Evolutionary conservation across 2,329 filamentous ascomycete species (phyloP).

Genomic region (Atkinsonella texensis): DNA sequence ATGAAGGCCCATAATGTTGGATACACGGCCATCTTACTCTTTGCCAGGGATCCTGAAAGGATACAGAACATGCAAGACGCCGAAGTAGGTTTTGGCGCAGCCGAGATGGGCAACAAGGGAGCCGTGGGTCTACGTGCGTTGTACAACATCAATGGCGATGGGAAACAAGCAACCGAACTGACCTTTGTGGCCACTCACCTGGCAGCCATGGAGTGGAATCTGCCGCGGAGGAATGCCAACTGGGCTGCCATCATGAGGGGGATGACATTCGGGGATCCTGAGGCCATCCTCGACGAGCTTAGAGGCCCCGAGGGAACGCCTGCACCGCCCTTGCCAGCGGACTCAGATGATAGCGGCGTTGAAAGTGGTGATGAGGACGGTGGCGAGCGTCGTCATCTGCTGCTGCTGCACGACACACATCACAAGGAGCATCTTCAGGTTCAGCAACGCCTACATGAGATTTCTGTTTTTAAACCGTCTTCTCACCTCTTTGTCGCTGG

Average conservation of each 20-base stretch:
- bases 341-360: constrained; percentile 7
- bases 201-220: constrained; percentile 72
- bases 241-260: constrained; percentile 76
- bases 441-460: constrained; percentile 37
- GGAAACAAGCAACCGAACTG: constrained; percentile 42
- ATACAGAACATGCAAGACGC: constrained; percentile 61
- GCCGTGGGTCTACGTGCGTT: constrained; percentile 68
- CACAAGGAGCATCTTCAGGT: constrained; percentile 21
- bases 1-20: constrained; percentile 65
- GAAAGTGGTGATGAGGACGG: constrained; percentile 13
- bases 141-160: constrained; percentile 27
- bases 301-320: constrained; percentile 6
- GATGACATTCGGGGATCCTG: constrained; percentile 58
- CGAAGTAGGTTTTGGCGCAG: constrained; percentile 71
- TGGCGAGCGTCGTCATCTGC: constrained; percentile 19
- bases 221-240: constrained; percentile 68
- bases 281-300: constrained; percentile 22
- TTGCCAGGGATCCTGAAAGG: constrained; percentile 51
- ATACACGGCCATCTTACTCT: constrained; percentile 83
- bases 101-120: constrained; percentile 92
- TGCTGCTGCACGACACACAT: constrained; percentile 25
- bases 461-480: constrained; percentile 61
- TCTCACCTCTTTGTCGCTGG: constrained; percentile 78
- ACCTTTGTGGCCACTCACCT: constrained; percentile 85
- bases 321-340: constrained; percentile 1